Percentiles rank a stretch among this genome's conserved stretches.
Evolutionary conservation across 1,139 yeast species (phyloP).

Genomic region (Zygotorulaspora mrakii): DNA sequence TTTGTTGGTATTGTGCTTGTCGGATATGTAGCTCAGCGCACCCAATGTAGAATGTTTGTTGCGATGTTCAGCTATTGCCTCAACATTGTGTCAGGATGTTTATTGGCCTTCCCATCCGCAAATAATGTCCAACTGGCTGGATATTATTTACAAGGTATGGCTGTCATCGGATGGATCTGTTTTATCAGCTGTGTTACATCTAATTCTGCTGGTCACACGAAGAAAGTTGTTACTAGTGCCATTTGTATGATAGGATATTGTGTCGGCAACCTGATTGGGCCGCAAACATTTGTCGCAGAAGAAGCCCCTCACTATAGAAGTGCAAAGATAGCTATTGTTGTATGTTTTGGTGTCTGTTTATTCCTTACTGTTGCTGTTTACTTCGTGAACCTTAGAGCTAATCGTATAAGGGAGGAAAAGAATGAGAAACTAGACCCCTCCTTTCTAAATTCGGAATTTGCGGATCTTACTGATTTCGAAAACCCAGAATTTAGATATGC

Average conservation of each 20-base stretch:
- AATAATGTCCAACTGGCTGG: slow-evolving; percentile 8
- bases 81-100: slow-evolving; percentile 9
- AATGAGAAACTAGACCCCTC: slow-evolving; percentile 10
- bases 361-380: slow-evolving; percentile 42
- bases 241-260: slow-evolving; percentile 46
- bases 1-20: slow-evolving; percentile 8
- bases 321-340: slow-evolving; percentile 16
- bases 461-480: slow-evolving; percentile 54
- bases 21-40: slow-evolving; percentile 9
- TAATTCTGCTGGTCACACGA: slow-evolving; percentile 48
- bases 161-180: slow-evolving; percentile 10
- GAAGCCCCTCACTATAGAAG: slow-evolving; percentile 43
- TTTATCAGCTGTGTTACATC: slow-evolving; percentile 9
- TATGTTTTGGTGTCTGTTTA: slow-evolving; percentile 12
- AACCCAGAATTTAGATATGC: slow-evolving; percentile 51
- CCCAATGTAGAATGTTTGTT: slow-evolving; percentile 9
- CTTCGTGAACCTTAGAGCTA: slow-evolving; percentile 56
- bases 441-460: slow-evolving; percentile 31
- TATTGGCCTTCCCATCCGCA: slow-evolving; percentile 12
- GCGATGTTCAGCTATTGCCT: slow-evolving; percentile 11
- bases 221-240: slow-evolving; percentile 41
- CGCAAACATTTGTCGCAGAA: slow-evolving; percentile 43
- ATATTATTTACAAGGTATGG: slow-evolving; percentile 7
- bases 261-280: slow-evolving; percentile 49
- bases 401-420: slow-evolving; percentile 35